Evolutionary conservation across 345 rosid species (phyloP).

Genomic region (Linum usitatissimum): DNA sequence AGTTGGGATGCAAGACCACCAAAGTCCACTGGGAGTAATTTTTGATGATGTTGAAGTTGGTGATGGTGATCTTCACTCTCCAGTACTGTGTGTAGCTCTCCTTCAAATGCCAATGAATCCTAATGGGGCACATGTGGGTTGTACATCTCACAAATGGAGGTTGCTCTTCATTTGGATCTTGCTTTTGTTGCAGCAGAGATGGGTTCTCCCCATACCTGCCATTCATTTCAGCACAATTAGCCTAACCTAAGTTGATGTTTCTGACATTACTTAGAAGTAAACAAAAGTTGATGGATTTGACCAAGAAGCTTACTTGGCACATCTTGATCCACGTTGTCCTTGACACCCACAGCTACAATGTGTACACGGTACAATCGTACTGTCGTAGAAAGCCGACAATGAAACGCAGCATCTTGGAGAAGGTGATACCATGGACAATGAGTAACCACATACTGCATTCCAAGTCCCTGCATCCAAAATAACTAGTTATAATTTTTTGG

Average conservation of each 20-base stretch:
- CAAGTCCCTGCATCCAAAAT: constrained; percentile 30
- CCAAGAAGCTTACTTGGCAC: constrained; percentile 33
- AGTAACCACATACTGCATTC: constrained; percentile 58
- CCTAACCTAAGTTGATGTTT: too few species aligned
- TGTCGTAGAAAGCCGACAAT: constrained; percentile 59
- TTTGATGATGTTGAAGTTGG: constrained; percentile 43
- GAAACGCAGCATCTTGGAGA: constrained; percentile 83
- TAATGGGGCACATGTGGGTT: constrained; percentile 63
- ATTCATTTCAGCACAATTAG: too few species aligned
- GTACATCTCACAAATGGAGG: constrained; percentile 46
- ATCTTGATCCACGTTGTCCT: constrained; percentile 28
- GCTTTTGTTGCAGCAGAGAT: constrained; percentile 30
- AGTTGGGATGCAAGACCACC: constrained; percentile 73
- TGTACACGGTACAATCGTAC: constrained; percentile 58
- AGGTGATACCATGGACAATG: constrained; percentile 47
- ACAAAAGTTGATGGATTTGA: too few species aligned
- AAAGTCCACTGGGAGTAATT: constrained; percentile 72
- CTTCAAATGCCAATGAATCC: constrained; percentile 84
- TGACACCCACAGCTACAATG: constrained; percentile 65
- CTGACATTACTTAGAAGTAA: too few species aligned
- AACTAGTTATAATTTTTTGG: too few species aligned
- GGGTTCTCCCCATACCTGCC: constrained; percentile 37
- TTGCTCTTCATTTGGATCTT: constrained; percentile 27
- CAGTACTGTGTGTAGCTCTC: constrained; percentile 63
- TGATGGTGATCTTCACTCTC: constrained; percentile 65